These are phyloP conservation scores for Echites panduratus DNA, from an alignment of 257 asterid species.

Conservation along the genomic window DNA sequence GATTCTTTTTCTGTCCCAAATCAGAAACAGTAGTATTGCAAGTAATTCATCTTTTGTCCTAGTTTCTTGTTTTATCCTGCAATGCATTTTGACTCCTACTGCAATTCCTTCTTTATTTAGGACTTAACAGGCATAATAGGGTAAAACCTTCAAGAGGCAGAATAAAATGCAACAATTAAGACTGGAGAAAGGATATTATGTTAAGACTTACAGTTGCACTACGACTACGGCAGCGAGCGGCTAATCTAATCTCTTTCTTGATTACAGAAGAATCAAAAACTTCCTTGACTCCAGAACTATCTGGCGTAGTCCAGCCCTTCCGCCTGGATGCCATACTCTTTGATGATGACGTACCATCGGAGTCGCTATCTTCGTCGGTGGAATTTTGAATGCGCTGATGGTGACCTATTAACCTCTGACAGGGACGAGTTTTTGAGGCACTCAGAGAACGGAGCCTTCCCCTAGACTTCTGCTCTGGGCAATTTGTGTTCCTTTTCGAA, in stretches of 20 bases:
- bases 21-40: background rate
- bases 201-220: slow-evolving; percentile 50
- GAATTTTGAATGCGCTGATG: slow-evolving; percentile 19
- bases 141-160: background rate
- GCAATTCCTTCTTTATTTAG: background rate
- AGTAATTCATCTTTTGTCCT: background rate
- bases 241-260: slow-evolving; percentile 35
- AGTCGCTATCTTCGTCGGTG: slow-evolving; percentile 43
- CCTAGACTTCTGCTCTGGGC: slow-evolving; percentile 7
- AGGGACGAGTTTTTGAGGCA: slow-evolving; percentile 29
- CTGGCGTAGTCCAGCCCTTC: slow-evolving; percentile 70
- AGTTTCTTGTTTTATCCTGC: background rate
- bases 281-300: slow-evolving; percentile 41
- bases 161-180: background rate
- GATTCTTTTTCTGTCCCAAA: no score
- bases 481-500: slow-evolving; percentile 14
- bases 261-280: slow-evolving; percentile 47
- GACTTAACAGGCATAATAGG: no score
- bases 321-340: slow-evolving; percentile 33
- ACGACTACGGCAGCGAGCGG: slow-evolving; percentile 27
- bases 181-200: background rate
- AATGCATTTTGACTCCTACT: background rate
- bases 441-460: slow-evolving; percentile 34
- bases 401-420: slow-evolving; percentile 11
- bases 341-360: slow-evolving; percentile 38